These are phyloP conservation scores for Fusarium sp. DNA, from an alignment of 2,329 filamentous ascomycete species.

Conservation along the genomic window DNA sequence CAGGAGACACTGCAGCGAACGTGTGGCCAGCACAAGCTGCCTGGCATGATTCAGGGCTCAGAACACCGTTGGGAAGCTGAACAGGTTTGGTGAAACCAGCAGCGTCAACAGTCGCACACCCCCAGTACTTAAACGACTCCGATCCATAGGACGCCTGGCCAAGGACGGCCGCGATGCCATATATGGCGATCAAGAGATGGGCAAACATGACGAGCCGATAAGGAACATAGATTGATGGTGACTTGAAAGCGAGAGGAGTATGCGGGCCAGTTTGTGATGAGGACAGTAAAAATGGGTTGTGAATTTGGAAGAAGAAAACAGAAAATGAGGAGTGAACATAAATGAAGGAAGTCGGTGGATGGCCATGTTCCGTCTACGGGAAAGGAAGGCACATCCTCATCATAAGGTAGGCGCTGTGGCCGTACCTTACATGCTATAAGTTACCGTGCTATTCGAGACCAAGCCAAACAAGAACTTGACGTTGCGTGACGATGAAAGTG, in stretches of 20 bases:
- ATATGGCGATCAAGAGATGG: conserved; percentile 41
- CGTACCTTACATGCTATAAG: not conserved
- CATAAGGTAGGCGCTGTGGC: conserved; percentile 7
- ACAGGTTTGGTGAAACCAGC: conserved; percentile 31
- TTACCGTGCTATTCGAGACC: too few relatives aligned
- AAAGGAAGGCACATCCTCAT: not conserved
- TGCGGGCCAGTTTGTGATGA: not conserved
- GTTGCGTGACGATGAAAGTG: too few relatives aligned
- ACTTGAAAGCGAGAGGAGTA: not conserved
- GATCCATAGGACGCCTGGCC: conserved; percentile 39
- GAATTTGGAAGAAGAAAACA: not conserved
- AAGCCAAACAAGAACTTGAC: not conserved
- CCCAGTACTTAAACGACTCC: conserved; percentile 45
- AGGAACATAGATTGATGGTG: not conserved
- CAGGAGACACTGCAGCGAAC: conserved; percentile 50
- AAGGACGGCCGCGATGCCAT: conserved; percentile 35
- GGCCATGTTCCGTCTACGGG: not conserved
- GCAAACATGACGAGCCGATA: conserved; percentile 41
- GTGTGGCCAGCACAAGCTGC: conserved; percentile 38
- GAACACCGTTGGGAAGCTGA: conserved; percentile 28
- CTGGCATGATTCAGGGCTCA: conserved; percentile 43
- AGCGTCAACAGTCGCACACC: conserved; percentile 43
- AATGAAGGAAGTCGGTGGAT: not conserved
- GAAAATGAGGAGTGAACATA: not conserved
- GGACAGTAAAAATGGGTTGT: not conserved